These are phyloP conservation scores for Rhodotorula sp. DNA, from an alignment of 1,284 basidiomycete genomes.

Conservation along the genomic window DNA sequence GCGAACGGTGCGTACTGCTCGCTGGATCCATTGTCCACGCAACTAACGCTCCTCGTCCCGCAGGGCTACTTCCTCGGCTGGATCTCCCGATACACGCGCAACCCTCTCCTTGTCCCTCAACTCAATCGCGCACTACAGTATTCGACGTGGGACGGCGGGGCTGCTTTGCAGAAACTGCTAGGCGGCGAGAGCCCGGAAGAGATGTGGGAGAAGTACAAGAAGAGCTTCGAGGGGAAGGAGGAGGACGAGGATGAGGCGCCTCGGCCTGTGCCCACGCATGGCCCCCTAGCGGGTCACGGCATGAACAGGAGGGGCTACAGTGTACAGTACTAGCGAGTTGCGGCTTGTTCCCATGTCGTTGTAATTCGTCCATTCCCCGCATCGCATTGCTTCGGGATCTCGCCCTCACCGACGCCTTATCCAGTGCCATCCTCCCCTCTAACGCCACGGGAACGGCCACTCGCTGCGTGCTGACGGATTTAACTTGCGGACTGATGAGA, in stretches of 20 bases:
- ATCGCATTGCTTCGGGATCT: too few species aligned
- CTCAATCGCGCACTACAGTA: conserved; percentile 26
- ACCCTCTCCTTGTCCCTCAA: conserved; percentile 25
- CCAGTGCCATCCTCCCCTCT: too few species aligned
- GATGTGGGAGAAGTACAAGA: conserved; percentile 32
- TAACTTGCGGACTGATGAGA: too few species aligned
- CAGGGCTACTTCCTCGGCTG: conserved; percentile 37
- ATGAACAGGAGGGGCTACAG: background rate
- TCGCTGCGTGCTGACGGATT: too few species aligned
- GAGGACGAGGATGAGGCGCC: background rate
- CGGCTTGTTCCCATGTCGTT: too few species aligned
- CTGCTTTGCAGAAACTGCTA: conserved; percentile 10
- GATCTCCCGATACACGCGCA: conserved; percentile 7
- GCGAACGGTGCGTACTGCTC: conserved; percentile 12
- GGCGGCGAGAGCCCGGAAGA: conserved; percentile 13
- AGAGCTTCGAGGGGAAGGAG: background rate
- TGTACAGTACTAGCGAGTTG: background rate
- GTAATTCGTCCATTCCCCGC: too few species aligned
- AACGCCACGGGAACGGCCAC: too few species aligned
- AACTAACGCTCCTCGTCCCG: background rate
- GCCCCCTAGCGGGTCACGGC: background rate
- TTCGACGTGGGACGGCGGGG: conserved; percentile 22
- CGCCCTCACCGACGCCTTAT: too few species aligned
- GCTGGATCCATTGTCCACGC: too few species aligned
- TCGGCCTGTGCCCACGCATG: conserved; percentile 29